Percentiles rank a stretch among this genome's conserved stretches.
These are phyloP conservation scores for Ophiostoma piceae DNA, from an alignment of 2,329 filamentous ascomycete species.

Conservation along the genomic window DNA sequence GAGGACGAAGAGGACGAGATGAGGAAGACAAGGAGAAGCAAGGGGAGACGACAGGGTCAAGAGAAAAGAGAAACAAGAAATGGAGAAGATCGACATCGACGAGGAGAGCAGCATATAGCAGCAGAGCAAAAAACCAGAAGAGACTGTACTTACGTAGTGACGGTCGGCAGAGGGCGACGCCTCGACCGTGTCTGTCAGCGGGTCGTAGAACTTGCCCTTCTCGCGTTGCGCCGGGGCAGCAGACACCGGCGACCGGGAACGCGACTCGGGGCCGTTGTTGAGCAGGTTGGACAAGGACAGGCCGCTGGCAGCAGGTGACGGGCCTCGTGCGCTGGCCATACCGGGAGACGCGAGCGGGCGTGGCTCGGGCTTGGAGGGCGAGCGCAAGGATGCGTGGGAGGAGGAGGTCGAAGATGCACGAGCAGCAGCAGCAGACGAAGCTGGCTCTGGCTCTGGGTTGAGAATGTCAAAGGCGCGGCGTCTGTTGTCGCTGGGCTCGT, in stretches of 20 bases:
- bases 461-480: conserved; percentile 45
- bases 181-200: conserved; percentile 45
- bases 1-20: not conserved
- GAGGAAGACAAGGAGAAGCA: not conserved
- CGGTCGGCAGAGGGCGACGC: conserved; percentile 37
- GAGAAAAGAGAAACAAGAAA: not conserved
- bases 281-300: conserved; percentile 24
- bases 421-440: not conserved
- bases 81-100: conserved; percentile 8
- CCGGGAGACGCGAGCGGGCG: conserved; percentile 23
- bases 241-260: conserved; percentile 22
- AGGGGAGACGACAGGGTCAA: not conserved
- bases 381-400: conserved; percentile 40
- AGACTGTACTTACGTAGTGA: conserved; percentile 35
- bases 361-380: conserved; percentile 44
- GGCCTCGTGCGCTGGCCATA: conserved; percentile 23
- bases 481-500: conserved; percentile 35
- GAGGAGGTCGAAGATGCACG: conserved; percentile 13
- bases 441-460: conserved; percentile 29
- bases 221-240: conserved; percentile 18
- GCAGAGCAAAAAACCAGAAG: not conserved
- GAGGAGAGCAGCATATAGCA: conserved; percentile 1
- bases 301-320: conserved; percentile 32
- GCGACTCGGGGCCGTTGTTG: conserved; percentile 29
- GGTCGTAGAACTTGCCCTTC: conserved; percentile 49